Evolutionary conservation across 1,139 yeast species (phyloP).

Genomic region (Lipomyces yarrowii): DNA sequence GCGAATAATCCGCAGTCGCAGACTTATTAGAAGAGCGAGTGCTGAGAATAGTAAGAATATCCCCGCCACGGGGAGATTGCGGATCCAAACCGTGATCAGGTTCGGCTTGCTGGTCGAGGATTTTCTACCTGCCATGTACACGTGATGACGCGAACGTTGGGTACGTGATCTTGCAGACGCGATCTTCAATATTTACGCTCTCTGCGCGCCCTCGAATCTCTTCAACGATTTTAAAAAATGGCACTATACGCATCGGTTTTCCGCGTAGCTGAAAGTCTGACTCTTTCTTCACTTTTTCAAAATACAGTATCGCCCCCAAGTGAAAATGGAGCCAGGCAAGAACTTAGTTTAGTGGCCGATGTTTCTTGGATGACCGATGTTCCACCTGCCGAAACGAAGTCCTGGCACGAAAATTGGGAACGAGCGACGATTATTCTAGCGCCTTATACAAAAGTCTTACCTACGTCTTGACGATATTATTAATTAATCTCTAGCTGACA

Average conservation of each 20-base stretch:
- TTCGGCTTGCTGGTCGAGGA: not conserved
- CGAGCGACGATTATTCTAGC: not conserved
- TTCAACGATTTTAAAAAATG: not conserved
- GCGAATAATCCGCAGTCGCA: not conserved
- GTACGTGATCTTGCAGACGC: not conserved
- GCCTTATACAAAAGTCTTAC: not conserved
- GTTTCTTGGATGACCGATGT: not conserved
- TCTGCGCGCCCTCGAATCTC: not conserved
- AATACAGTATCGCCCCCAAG: not conserved
- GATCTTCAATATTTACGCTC: not conserved
- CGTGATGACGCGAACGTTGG: not conserved
- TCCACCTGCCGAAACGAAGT: not conserved
- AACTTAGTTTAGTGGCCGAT: not conserved
- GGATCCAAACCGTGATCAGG: not conserved
- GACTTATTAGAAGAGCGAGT: not conserved
- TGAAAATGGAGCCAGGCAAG: not conserved
- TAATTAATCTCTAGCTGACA: not conserved
- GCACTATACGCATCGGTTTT: not conserved
- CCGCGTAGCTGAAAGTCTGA: not conserved
- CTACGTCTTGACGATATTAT: not conserved
- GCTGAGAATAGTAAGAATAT: not conserved
- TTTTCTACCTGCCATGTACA: not conserved
- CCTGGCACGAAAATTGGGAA: conserved; percentile 2
- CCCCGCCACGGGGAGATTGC: not conserved
- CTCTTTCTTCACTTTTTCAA: not conserved